phyloP scores from a whole-genome alignment of 1,284 basidiomycete species.

The Porogramme epimiltina region DNA sequence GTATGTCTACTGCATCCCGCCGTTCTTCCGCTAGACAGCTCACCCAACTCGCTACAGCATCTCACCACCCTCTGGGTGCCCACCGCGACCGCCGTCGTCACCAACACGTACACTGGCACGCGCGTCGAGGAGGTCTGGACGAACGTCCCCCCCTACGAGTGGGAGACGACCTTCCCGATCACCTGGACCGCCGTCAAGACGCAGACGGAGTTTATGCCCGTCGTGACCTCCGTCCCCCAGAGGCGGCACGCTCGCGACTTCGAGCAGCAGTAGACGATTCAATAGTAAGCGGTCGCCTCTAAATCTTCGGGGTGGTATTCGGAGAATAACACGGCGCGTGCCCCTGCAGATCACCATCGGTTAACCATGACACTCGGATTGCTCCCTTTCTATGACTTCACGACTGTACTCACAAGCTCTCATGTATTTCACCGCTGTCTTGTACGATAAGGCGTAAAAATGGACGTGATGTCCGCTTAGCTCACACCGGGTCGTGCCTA shows the following conservation, averaged over 20 bases:
- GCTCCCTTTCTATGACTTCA: conserved; percentile 10
- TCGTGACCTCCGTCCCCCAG: conserved; percentile 12
- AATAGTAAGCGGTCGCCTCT: too few species aligned
- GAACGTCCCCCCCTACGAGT: conserved; percentile 16
- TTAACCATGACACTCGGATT: too few species aligned
- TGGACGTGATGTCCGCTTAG: background rate
- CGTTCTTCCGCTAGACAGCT: background rate
- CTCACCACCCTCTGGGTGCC: conserved; percentile 18
- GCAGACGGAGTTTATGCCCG: conserved; percentile 12
- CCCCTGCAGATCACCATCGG: too few species aligned
- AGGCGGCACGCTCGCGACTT: conserved; percentile 22
- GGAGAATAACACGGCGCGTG: too few species aligned
- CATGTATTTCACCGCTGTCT: background rate
- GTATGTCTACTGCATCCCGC: background rate
- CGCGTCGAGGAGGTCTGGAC: conserved; percentile 21
- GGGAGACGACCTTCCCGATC: conserved; percentile 18
- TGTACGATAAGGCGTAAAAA: conserved; percentile 1
- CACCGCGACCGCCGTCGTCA: conserved; percentile 18
- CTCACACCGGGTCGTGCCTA: too few species aligned
- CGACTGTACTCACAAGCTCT: background rate
- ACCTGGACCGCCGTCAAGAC: conserved; percentile 18
- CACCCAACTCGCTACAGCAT: conserved; percentile 2
- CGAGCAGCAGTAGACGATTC: conserved; percentile 4
- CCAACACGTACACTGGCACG: conserved; percentile 20
- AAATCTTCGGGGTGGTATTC: too few species aligned